These are phyloP conservation scores for Diaporthe ilicicola DNA, from an alignment of 2,329 filamentous ascomycete genomes.

Conservation along the genomic window DNA sequence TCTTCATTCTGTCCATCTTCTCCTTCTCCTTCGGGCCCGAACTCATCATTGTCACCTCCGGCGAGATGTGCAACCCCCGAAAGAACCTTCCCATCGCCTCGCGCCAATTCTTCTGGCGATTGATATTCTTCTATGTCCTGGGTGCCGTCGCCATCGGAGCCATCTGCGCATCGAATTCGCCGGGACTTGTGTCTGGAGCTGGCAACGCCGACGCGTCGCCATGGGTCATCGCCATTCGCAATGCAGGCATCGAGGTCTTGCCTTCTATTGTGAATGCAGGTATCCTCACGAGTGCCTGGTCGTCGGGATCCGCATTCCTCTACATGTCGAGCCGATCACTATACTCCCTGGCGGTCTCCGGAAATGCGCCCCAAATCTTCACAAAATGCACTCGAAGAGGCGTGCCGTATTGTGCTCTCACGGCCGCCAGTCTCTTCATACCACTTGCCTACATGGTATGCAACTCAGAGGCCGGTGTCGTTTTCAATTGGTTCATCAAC, in stretches of 20 bases:
- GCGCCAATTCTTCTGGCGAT: slow-evolving; percentile 41
- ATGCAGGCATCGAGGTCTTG: slow-evolving; percentile 67
- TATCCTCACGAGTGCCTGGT: slow-evolving; percentile 57
- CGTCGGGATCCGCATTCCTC: slow-evolving; percentile 44
- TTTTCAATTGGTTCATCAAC: slow-evolving; percentile 69
- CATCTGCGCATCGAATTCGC: not conserved
- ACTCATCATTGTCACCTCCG: slow-evolving; percentile 32
- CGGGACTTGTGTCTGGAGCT: slow-evolving; percentile 42
- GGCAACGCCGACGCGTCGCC: slow-evolving; percentile 41
- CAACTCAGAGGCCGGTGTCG: slow-evolving; percentile 61
- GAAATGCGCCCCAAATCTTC: slow-evolving; percentile 57
- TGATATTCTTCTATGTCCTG: slow-evolving; percentile 44
- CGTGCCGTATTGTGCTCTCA: slow-evolving; percentile 47
- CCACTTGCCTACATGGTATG: slow-evolving; percentile 73
- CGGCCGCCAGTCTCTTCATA: slow-evolving; percentile 63
- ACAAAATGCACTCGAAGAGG: slow-evolving; percentile 54
- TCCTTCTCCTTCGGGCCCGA: slow-evolving; percentile 32
- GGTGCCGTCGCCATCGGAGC: slow-evolving; percentile 39
- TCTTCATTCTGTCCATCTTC: slow-evolving; percentile 46
- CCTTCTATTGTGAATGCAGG: slow-evolving; percentile 74
- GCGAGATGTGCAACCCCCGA: slow-evolving; percentile 35
- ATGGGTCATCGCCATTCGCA: slow-evolving; percentile 67
- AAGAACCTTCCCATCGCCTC: slow-evolving; percentile 34
- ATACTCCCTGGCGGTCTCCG: slow-evolving; percentile 55
- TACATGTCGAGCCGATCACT: slow-evolving; percentile 47